Base-by-base conservation (phyloP, 2,329 filamentous ascomycete species). In the Fusarium zealandicum region DNA sequence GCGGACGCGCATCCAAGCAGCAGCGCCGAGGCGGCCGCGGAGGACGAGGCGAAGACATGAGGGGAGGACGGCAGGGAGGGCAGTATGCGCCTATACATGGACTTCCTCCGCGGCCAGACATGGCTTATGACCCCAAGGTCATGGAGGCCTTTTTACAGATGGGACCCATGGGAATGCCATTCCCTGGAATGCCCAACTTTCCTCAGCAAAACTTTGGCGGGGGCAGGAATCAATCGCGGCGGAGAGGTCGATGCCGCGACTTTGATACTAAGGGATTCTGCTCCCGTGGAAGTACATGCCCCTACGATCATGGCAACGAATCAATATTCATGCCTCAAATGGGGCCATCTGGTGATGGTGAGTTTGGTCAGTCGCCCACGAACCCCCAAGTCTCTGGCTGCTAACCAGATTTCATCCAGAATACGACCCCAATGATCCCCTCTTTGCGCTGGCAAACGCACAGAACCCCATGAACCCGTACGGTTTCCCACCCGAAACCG, bases 251-350 rank as follows among this genome's bases (percentile, higher is more conserved):
- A 52, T 93, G 90, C 67, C 79, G 82, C 51, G 87, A 91, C 70
- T 92, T 89, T 64, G 88, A 91, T 52, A 83, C 76, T 1, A 90
- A 90, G 63, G 90, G 90, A 0, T 90, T 83, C 65, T 93, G 90
- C 68, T 80, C 85, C 6, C 77, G 85, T 32, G 88, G 89, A 3
- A 84, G 79, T 63, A 82, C 80, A 17, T 93, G 90, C 72, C 81
- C 78, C 32, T 92, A 83, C 64, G 85, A 91, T 63, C 90, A 93
- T 68, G 85, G 83, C 8, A 78, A 80, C 43, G 80, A 85, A 57
- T 76, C 79, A 11, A 59, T 74, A 4, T 77, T 72, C 43, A 63
- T 76, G 25, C 72, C 75, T n/a, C 58, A 58, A 11, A 51, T 63
- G 41, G 51, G 46, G 6, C 31, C 43, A 12, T 18, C 31, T 25